Evolutionary conservation across 2,329 filamentous ascomycete species (phyloP), one percentile per base, ranked within the genome.

Genomic region (Gliomastix tumulicola): DNA sequence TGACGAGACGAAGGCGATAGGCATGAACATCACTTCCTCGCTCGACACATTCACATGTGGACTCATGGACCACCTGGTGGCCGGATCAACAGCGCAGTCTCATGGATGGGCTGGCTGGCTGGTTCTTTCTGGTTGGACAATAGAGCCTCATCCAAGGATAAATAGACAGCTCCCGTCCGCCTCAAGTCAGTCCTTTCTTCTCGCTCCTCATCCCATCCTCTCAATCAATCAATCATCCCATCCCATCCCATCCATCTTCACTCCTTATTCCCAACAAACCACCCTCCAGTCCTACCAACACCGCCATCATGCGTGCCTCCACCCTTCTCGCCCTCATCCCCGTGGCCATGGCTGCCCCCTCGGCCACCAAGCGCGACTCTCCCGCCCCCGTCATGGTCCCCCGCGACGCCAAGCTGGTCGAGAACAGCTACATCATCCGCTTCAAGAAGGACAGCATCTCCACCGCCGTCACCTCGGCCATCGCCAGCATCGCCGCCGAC

Each of bases 391-490:
- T 62, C 19, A 37, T 61, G 28, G 45, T 51, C 17, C 53, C 58
- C 30, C 54, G 55, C 11, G 52, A 47, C 21, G 51, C 44, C 31
- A 40, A 53, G 41, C 39, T 54, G 36, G 42, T 62, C 22, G 50
- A 54, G 32, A 54, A 52, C 48, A 62, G 55, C 44, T 63, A 55
- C 50, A 63, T 63, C 21, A 49, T 63, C 45, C 58, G 54, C 44
- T 54, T 63, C 46, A 56, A 53, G 48, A 41, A 39, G 36, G 44
- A 46, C 11, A 34, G 39, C 37, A 37, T 39, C 23, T 34, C 33
- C 16, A 28, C 49, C 27, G 47, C 54, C 6, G 41, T 58, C 32
- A 38, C 37, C 21, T 38, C 41, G n/a, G 48, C 50, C 36, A 44
- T 62, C 34, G 38, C 40, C 16, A 21, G 37, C 40, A 54, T 60